Evolutionary conservation across 257 asterid genomes (phyloP).

Genomic region (Jacaranda copaia): DNA sequence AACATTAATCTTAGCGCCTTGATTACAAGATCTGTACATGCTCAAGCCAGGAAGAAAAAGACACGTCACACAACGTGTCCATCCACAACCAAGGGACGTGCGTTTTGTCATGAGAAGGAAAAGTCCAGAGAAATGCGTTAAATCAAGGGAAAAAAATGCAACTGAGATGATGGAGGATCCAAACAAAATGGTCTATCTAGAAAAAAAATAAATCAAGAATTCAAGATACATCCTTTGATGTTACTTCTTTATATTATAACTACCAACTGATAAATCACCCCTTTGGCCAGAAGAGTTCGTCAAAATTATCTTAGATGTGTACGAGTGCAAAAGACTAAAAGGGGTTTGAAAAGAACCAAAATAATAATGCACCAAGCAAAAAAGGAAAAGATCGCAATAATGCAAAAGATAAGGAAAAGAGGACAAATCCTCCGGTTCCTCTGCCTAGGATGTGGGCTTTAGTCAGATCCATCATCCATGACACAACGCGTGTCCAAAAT

Average conservation of each 20-base stretch:
- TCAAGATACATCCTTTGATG: background rate
- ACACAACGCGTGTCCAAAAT: background rate
- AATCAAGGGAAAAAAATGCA: background rate
- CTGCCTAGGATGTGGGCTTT: constrained; percentile 23
- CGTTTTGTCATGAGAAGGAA: background rate
- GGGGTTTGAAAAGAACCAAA: background rate
- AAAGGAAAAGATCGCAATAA: constrained; percentile 17
- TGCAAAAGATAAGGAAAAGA: constrained; percentile 29
- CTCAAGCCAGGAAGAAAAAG: background rate
- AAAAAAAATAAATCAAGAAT: background rate
- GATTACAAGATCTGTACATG: background rate
- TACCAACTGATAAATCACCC: background rate
- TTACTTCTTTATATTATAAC: constrained; percentile 20
- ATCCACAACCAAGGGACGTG: background rate
- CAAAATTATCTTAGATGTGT: constrained; percentile 2
- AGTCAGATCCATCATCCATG: constrained; percentile 2
- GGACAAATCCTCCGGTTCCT: constrained; percentile 23
- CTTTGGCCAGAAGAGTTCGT: background rate
- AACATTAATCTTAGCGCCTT: background rate
- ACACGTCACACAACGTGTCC: background rate
- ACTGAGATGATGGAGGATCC: background rate
- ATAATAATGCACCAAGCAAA: constrained; percentile 19
- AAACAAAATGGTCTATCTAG: background rate
- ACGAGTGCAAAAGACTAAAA: background rate
- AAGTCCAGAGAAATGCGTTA: background rate